A percentile compares a stretch with the other conserved stretches of the same genome.
Conservation (phyloP, 2,329 filamentous ascomycete species). For the Cryphonectria japonica region DNA sequence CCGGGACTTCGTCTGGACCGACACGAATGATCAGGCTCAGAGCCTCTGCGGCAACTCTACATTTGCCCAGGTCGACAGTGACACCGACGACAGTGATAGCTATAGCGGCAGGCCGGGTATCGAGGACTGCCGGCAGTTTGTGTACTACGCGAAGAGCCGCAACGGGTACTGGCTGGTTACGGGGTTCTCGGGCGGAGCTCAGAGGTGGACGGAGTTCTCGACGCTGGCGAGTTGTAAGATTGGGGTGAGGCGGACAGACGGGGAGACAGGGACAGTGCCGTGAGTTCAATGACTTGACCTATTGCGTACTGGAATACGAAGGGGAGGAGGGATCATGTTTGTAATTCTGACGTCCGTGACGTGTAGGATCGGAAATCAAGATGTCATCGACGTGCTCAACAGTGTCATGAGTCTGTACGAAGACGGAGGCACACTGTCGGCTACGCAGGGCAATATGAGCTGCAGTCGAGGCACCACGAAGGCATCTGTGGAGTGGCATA, state of each 20-base stretch:
- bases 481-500: constrained; percentile 23
- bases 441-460: constrained; percentile 21
- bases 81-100: background rate
- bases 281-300: background rate
- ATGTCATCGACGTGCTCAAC: constrained; percentile 23
- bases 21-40: constrained; percentile 11
- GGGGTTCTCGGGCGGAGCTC: constrained; percentile 5
- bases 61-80: background rate
- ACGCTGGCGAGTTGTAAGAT: constrained; percentile 23
- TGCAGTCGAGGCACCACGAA: constrained; percentile 27
- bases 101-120: constrained; percentile 2
- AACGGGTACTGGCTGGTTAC: constrained; percentile 27
- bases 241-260: constrained; percentile 18
- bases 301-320: background rate
- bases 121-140: constrained; percentile 18
- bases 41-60: constrained; percentile 23
- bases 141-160: constrained; percentile 8
- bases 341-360: background rate
- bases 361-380: constrained; percentile 25
- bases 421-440: constrained; percentile 3
- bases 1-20: constrained; percentile 26
- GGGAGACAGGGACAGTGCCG: constrained; percentile 17
- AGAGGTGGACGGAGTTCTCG: constrained; percentile 20
- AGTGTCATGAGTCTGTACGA: constrained; percentile 16
- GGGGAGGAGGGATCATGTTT: background rate